These are phyloP conservation scores for Thelonectria blattea DNA, from an alignment of 2,329 filamentous ascomycete species.

Conservation along the genomic window DNA sequence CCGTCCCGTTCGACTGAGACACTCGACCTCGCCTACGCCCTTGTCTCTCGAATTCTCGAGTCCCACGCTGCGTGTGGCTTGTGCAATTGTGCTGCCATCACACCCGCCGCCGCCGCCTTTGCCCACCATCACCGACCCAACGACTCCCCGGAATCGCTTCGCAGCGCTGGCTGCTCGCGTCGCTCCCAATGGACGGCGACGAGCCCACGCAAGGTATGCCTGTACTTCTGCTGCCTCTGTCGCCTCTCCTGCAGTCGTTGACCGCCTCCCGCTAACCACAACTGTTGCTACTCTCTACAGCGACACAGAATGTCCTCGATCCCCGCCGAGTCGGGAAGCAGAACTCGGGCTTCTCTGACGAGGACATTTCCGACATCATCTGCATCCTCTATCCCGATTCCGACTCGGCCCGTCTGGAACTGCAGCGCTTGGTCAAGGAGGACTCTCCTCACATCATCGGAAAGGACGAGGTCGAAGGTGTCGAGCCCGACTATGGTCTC, in stretches of 20 bases:
- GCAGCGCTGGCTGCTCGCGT: slow-evolving; percentile 39
- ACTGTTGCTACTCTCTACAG: slow-evolving; percentile 42
- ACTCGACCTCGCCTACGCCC: slow-evolving; percentile 9
- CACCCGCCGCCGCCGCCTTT: slow-evolving; percentile 10
- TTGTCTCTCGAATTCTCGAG: slow-evolving; percentile 20
- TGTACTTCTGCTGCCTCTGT: slow-evolving; percentile 3
- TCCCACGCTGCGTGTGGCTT: slow-evolving; percentile 25
- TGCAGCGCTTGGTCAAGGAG: slow-evolving; percentile 58
- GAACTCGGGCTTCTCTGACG: slow-evolving; percentile 81
- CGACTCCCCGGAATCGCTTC: slow-evolving; percentile 30
- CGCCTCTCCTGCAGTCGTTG: neutral
- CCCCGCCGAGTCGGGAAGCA: slow-evolving; percentile 79
- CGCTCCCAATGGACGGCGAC: slow-evolving; percentile 51
- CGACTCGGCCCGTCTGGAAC: slow-evolving; percentile 72
- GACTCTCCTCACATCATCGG: slow-evolving; percentile 57
- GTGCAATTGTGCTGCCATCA: slow-evolving; percentile 8
- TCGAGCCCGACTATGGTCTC: slow-evolving; percentile 56
- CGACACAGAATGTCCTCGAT: slow-evolving; percentile 82
- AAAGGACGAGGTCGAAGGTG: slow-evolving; percentile 55
- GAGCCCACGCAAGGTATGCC: slow-evolving; percentile 51
- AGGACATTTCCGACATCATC: slow-evolving; percentile 86
- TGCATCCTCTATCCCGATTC: slow-evolving; percentile 86
- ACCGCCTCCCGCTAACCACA: slow-evolving; percentile 24
- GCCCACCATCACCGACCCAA: slow-evolving; percentile 19
- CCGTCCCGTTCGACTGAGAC: slow-evolving; percentile 20